phyloP scores from a whole-genome alignment of 1,284 basidiomycete species.

The Rhodotorula sp. region DNA sequence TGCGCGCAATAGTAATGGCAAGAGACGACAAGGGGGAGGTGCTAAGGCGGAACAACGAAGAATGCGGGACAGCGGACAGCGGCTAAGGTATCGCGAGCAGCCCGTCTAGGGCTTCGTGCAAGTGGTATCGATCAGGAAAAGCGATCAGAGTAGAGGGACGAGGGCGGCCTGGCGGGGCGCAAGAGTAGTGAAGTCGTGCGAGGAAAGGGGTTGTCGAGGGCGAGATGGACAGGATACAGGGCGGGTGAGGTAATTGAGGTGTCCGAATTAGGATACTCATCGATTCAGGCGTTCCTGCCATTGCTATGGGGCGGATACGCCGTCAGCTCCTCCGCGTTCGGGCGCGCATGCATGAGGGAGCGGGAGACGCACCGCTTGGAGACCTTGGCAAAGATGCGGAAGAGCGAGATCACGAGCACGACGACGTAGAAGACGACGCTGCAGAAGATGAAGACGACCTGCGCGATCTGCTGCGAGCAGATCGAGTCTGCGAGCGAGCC shows the following conservation, averaged over 20 bases:
- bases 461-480: conserved; percentile 69
- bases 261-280: no score
- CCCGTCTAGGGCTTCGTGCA: no score
- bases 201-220: not conserved
- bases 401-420: conserved; percentile 80
- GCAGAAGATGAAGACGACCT: conserved; percentile 63
- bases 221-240: not conserved
- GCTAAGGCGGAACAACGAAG: no score
- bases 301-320: not conserved
- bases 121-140: no score
- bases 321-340: not conserved
- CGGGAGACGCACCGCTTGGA: not conserved
- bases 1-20: no score
- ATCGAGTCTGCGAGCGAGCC: conserved; percentile 57
- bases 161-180: no score
- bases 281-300: not conserved
- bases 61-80: no score
- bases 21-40: no score
- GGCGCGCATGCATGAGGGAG: not conserved
- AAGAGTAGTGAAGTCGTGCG: no score
- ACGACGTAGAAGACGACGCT: conserved; percentile 65
- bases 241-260: not conserved
- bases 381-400: conserved; percentile 82
- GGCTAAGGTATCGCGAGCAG: no score
- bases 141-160: no score